Conservation (phyloP, 768 basidiomycete genomes). For the Mycena haematopus region DNA sequence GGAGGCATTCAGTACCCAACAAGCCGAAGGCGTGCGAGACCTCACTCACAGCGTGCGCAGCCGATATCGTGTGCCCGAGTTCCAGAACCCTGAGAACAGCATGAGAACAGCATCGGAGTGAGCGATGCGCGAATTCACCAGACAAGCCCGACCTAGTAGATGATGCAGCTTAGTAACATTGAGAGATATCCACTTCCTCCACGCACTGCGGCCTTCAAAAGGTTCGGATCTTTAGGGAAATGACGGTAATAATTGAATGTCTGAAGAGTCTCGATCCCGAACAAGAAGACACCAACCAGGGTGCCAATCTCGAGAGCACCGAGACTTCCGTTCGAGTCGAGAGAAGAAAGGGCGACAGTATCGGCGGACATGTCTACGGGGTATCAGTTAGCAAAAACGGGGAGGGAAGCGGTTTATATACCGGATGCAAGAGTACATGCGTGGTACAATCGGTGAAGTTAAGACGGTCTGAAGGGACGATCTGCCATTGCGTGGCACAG, state of each 20-base stretch:
- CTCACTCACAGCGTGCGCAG: constrained; percentile 9
- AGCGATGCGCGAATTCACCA: not conserved
- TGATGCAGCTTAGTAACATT: not conserved
- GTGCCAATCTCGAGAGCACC: constrained; percentile 9
- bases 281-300: constrained; percentile 5
- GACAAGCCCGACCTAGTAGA: constrained; percentile 6
- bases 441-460: too few relatives aligned
- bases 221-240: constrained; percentile 6
- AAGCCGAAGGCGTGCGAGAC: too few relatives aligned
- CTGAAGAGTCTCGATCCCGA: constrained; percentile 11
- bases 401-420: not conserved
- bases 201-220: constrained; percentile 5
- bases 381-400: not conserved
- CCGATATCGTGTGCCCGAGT: constrained; percentile 15
- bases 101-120: not conserved
- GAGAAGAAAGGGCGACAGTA: not conserved
- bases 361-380: not conserved
- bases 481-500: too few relatives aligned
- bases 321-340: constrained; percentile 6
- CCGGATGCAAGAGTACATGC: too few relatives aligned
- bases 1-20: not conserved
- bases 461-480: too few relatives aligned
- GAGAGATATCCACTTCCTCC: too few relatives aligned
- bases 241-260: constrained; percentile 8
- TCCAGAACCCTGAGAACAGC: constrained; percentile 2